A percentile compares a stretch with the other conserved stretches of the same genome.
These are phyloP conservation scores for Mycena citricolor DNA, from an alignment of 1,284 basidiomycete genomes.

Conservation along the genomic window DNA sequence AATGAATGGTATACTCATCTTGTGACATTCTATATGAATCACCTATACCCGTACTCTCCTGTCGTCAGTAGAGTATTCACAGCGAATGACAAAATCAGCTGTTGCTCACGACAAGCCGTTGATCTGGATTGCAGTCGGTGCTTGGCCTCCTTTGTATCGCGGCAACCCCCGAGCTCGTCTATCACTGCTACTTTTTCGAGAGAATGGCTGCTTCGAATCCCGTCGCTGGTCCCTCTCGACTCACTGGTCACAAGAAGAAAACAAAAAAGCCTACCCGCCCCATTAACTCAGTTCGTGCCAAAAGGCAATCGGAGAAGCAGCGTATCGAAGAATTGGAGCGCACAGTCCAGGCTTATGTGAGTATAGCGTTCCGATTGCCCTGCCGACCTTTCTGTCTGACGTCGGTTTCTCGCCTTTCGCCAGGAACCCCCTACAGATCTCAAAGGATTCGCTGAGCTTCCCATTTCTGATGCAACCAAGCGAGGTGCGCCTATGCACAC, in stretches of 20 bases:
- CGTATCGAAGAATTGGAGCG: constrained; percentile 54
- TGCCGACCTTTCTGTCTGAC: not conserved
- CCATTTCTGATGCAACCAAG: constrained; percentile 69
- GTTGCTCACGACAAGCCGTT: too few relatives aligned
- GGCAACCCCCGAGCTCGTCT: too few relatives aligned
- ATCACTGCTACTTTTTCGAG: too few relatives aligned
- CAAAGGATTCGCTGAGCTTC: constrained; percentile 62
- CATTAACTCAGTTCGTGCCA: too few relatives aligned
- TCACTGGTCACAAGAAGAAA: constrained; percentile 26
- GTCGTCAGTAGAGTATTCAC: too few relatives aligned
- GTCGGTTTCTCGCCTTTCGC: constrained; percentile 10
- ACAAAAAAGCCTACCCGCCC: too few relatives aligned
- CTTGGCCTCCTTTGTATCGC: too few relatives aligned
- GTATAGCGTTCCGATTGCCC: constrained; percentile 32
- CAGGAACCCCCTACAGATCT: constrained; percentile 51
- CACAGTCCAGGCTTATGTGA: constrained; percentile 56
- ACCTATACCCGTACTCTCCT: too few relatives aligned
- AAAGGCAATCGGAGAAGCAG: constrained; percentile 50
- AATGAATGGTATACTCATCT: constrained; percentile 41
- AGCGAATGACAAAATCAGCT: too few relatives aligned
- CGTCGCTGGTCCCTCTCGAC: constrained; percentile 20
- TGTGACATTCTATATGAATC: too few relatives aligned
- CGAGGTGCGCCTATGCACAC: constrained; percentile 47
- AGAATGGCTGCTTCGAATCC: too few relatives aligned
- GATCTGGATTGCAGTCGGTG: too few relatives aligned